Conservation (phyloP, 305 asterid species). For the Fraxinus paxiana region DNA sequence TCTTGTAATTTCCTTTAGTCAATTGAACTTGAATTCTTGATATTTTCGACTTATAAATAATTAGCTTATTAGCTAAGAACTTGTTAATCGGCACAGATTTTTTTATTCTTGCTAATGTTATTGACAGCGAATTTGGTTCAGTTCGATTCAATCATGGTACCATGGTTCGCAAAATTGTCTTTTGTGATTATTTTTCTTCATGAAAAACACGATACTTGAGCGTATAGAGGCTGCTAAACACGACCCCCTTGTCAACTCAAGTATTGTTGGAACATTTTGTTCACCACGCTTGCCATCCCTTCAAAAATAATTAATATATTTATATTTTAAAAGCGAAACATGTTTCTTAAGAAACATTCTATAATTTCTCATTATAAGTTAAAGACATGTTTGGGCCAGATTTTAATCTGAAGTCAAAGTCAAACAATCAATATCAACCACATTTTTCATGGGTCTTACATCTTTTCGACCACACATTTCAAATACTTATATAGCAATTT, state of each 20-base stretch:
- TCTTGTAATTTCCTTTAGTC: background rate
- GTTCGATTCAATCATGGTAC: background rate
- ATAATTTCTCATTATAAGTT: background rate
- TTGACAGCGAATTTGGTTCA: background rate
- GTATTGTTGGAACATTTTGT: background rate
- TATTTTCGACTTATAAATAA: conserved; percentile 13
- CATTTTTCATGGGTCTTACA: too few species aligned
- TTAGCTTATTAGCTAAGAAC: background rate
- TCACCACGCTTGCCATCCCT: background rate
- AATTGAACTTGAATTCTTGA: conserved; percentile 15
- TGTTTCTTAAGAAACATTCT: background rate
- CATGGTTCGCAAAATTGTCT: background rate
- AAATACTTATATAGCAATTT: too few species aligned
- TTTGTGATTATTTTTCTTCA: conserved; percentile 5
- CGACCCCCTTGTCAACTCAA: conserved; percentile 12
- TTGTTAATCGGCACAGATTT: background rate
- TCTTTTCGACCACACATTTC: too few species aligned
- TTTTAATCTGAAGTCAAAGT: too few species aligned
- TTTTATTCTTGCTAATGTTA: background rate
- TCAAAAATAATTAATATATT: background rate
- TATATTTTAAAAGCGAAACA: background rate
- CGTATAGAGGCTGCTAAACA: conserved; percentile 7
- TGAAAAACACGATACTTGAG: conserved; percentile 13
- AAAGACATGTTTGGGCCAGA: too few species aligned
- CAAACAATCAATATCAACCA: too few species aligned